Evolutionary conservation across 129 eudicot species (phyloP).

Genomic region (Ambrosia artemisiifolia): DNA sequence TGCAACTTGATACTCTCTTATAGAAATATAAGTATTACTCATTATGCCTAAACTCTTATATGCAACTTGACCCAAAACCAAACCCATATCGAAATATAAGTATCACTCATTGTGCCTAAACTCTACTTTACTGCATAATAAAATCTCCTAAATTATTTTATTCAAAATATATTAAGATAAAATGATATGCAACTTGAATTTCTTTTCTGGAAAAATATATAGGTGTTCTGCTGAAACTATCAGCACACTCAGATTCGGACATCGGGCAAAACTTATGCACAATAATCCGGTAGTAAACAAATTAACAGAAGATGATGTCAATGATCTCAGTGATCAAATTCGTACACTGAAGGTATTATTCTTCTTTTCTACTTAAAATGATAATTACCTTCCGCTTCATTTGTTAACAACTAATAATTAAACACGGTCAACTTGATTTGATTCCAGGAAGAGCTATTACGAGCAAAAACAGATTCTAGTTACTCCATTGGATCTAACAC

Average conservation of each 20-base stretch:
- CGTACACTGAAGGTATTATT: conserved; percentile 80
- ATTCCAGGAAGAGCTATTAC: conserved; percentile 84
- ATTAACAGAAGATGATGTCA: conserved; percentile 87
- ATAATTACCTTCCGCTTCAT: background rate
- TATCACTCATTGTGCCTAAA: too few species aligned
- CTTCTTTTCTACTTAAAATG: background rate
- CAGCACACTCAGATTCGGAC: conserved; percentile 91
- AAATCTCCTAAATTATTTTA: too few species aligned
- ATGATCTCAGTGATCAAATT: conserved; percentile 75
- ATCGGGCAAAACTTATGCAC: conserved; percentile 54
- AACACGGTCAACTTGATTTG: background rate
- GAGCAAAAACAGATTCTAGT: conserved; percentile 58
- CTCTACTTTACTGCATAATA: too few species aligned
- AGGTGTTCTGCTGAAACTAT: conserved; percentile 70
- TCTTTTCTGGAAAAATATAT: conserved; percentile 15
- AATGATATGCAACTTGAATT: background rate
- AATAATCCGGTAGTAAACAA: conserved; percentile 83
- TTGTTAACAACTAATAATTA: background rate
- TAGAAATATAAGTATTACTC: background rate
- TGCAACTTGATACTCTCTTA: background rate
- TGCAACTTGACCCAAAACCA: background rate
- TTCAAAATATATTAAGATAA: background rate
- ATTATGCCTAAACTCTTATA: too few species aligned
- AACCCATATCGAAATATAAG: background rate
- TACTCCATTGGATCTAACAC: conserved; percentile 38